A percentile compares a stretch with the other conserved stretches of the same genome.
Evolutionary conservation across 345 rosid genomes (phyloP).

Genomic region (Rhizophora apiculata): DNA sequence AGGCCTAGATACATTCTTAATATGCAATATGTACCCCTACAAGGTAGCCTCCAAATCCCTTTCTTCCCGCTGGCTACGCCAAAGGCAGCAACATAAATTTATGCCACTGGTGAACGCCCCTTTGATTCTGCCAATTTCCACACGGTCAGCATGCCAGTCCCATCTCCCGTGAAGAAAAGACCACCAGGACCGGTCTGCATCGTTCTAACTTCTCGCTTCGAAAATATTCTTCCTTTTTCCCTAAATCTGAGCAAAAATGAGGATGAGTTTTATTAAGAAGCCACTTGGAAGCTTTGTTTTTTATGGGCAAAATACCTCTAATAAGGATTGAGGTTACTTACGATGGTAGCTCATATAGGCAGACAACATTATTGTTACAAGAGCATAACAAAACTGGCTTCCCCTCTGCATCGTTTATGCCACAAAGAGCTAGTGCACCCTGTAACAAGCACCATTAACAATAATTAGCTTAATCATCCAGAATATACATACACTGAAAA

Average conservation of each 20-base stretch:
- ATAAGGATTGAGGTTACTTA: neutral
- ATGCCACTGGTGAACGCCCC: neutral
- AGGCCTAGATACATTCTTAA: no score
- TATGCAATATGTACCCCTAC: no score
- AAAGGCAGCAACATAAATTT: neutral
- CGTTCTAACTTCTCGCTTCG: conserved; percentile 30
- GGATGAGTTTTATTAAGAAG: no score
- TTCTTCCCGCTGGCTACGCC: no score
- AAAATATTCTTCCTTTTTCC: conserved; percentile 50
- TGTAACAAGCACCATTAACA: conserved; percentile 11
- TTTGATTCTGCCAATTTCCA: conserved; percentile 27
- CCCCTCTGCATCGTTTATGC: conserved; percentile 35
- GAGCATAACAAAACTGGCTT: conserved; percentile 49
- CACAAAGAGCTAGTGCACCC: conserved; percentile 41
- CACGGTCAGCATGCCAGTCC: conserved; percentile 34
- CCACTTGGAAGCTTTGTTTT: neutral
- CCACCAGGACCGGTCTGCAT: conserved; percentile 39
- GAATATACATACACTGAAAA: no score
- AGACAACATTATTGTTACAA: conserved; percentile 34
- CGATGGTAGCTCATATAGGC: conserved; percentile 36
- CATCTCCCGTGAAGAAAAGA: conserved; percentile 52
- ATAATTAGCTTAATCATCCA: no score
- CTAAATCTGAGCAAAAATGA: conserved; percentile 25
- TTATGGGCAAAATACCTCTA: no score
- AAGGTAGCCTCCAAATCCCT: no score